Percentiles rank a stretch among this genome's conserved stretches.
Evolutionary conservation across 148 eudicot species (phyloP).

Genomic region (Camellia granthamiana): DNA sequence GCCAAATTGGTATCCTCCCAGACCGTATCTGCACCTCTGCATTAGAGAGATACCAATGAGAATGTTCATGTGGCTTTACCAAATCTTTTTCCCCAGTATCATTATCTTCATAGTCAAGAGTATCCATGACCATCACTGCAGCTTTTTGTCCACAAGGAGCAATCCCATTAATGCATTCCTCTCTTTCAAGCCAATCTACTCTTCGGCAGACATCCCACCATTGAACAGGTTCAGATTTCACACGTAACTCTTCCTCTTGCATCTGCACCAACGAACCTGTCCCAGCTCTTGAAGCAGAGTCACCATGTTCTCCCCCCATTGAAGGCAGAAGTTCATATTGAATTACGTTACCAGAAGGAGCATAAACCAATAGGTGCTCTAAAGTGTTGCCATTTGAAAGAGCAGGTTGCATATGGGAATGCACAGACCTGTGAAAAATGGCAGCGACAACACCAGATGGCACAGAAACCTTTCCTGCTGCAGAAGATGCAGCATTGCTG

Average conservation of each 20-base stretch:
- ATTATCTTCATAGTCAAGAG: constrained; percentile 48
- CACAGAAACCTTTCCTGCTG: constrained; percentile 66
- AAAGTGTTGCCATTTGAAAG: constrained; percentile 38
- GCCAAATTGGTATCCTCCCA: constrained; percentile 79
- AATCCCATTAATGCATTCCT: constrained; percentile 55
- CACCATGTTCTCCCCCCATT: constrained; percentile 53
- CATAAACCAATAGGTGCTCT: constrained; percentile 80
- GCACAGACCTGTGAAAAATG: constrained; percentile 60
- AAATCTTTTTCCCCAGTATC: constrained; percentile 38
- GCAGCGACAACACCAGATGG: constrained; percentile 82
- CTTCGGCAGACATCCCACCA: constrained; percentile 99
- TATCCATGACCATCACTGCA: constrained; percentile 31
- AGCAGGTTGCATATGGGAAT: constrained; percentile 32
- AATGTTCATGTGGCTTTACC: constrained; percentile 46
- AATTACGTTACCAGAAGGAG: constrained; percentile 84
- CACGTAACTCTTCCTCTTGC: constrained; percentile 75
- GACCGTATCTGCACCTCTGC: constrained; percentile 82
- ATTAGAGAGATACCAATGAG: constrained; percentile 77
- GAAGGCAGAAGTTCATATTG: constrained; percentile 82
- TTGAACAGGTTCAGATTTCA: constrained; percentile 75
- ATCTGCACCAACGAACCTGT: constrained; percentile 41
- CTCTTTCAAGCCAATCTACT: constrained; percentile 91
- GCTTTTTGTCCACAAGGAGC: constrained; percentile 39
- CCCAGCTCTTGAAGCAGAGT: constrained; percentile 45
- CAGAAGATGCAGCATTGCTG: constrained; percentile 92